Evolutionary conservation across 108 stramenopile genomes (phyloP), one percentile per base, ranked within the genome.

Genomic region (Cylindrotheca fusiformis): DNA sequence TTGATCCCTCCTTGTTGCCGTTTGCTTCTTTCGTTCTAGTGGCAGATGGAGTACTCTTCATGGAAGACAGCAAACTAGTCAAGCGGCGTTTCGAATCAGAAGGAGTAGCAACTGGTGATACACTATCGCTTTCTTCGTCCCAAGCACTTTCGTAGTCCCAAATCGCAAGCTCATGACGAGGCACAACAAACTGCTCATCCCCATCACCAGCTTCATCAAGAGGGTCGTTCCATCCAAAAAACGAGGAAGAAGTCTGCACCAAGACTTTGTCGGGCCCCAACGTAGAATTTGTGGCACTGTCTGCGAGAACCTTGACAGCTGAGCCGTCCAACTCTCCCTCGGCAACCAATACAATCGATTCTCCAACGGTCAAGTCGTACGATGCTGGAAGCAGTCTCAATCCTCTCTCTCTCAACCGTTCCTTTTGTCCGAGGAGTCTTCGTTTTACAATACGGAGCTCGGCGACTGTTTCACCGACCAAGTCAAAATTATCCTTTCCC

Each of bases 381-480:
- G 23, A 53, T 2, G 50, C 33, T 18, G 82, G 55, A 21, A 87
- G 61, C 17, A 80, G 45, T 50, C 63, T 78, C 8, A 93, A 62
- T 4, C 91, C 91, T 28, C 72, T 72, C 41, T 88, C 79, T 18
- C 71, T 55, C 19, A 93, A 54, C 19, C 69, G 28, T 23, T 89
- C 87, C 31, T 73, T 60, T 46, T 85, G 80, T 48, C 48, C 71
- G 36, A 72, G 60, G 1, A 89, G 33, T 33, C 61, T 57, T 44
- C 74, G 83, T 52, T 67, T 74, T 19, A 78, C 60, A 25, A 80
- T 32, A 48, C 78, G 69, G 2, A 93, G 55, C 47, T 80, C 70
- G 0, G 59, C 59, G 6, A 93, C 59, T n/a, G 79, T 81, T 22
- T 83, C 78, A 17, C 91, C 91, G 20, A 93, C 75, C 17, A 89